Conservation (phyloP, 2,329 filamentous ascomycete genomes). For the Lizonia empirigonia region DNA sequence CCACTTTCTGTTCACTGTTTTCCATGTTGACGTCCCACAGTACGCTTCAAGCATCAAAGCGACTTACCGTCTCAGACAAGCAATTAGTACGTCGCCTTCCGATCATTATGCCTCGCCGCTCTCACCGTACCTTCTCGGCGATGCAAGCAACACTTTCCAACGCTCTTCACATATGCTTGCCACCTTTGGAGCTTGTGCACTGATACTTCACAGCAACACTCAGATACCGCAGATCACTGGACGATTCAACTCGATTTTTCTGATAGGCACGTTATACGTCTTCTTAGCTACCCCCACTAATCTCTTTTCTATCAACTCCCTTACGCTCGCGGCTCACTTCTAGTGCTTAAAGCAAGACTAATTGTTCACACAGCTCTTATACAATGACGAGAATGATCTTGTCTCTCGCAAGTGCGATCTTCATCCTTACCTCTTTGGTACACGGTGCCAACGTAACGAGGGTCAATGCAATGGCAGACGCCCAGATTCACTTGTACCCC, state of each 20-base stretch:
- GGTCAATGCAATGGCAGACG: conserved; percentile 9
- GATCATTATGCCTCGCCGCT: background rate
- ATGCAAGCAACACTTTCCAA: background rate
- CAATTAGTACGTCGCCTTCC: background rate
- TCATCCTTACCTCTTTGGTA: conserved; percentile 22
- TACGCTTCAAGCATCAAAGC: background rate
- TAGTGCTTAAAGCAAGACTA: background rate
- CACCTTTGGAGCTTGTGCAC: background rate
- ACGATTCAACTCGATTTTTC: background rate
- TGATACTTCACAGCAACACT: conserved; percentile 2
- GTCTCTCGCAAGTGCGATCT: conserved; percentile 19
- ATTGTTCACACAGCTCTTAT: background rate
- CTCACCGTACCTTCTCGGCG: background rate
- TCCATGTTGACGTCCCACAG: background rate
- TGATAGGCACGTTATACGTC: too few species aligned
- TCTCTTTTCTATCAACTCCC: background rate
- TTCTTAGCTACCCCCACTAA: too few species aligned
- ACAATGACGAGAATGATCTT: conserved; percentile 19
- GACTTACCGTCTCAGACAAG: background rate
- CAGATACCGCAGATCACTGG: background rate
- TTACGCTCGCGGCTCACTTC: background rate
- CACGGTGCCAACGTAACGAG: conserved; percentile 24
- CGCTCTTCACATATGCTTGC: background rate
- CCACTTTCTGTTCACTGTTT: background rate
- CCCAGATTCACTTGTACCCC: conserved; percentile 14